Conservation (phyloP, 768 basidiomycete species). For the Lyophyllum atratum region DNA sequence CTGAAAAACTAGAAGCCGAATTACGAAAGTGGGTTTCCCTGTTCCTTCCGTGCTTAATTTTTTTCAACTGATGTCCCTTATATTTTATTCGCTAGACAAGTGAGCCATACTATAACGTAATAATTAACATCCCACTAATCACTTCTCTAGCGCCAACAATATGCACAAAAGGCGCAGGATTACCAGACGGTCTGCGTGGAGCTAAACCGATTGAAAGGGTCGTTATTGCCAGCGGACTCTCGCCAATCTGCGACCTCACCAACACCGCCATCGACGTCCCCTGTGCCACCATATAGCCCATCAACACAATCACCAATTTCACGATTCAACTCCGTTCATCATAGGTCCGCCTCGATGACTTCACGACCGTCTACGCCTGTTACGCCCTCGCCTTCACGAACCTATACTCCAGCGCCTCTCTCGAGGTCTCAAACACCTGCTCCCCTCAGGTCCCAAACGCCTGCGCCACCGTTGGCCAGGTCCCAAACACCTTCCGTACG, state of each 20-base stretch:
- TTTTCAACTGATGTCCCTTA: constrained; percentile 19
- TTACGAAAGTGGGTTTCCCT: constrained; percentile 61
- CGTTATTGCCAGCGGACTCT: constrained; percentile 33
- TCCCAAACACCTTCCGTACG: constrained; percentile 24
- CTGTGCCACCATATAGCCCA: constrained; percentile 35
- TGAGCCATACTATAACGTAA: constrained; percentile 38
- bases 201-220: constrained; percentile 56
- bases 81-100: constrained; percentile 50
- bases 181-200: constrained; percentile 68
- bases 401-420: constrained; percentile 39
- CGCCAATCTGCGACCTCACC: constrained; percentile 35
- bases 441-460: constrained; percentile 28
- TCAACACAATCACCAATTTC: constrained; percentile 47
- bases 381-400: constrained; percentile 39
- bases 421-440: constrained; percentile 24
- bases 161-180: constrained; percentile 71
- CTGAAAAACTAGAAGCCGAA: constrained; percentile 67
- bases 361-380: constrained; percentile 50
- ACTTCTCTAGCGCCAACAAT: constrained; percentile 52
- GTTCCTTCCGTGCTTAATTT: constrained; percentile 13
- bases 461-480: constrained; percentile 31
- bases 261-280: constrained; percentile 39
- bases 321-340: constrained; percentile 54
- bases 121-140: constrained; percentile 10
- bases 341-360: constrained; percentile 59